Base-by-base conservation (phyloP, 2,329 filamentous ascomycete species). In the Trichoderma brevicompactum region DNA sequence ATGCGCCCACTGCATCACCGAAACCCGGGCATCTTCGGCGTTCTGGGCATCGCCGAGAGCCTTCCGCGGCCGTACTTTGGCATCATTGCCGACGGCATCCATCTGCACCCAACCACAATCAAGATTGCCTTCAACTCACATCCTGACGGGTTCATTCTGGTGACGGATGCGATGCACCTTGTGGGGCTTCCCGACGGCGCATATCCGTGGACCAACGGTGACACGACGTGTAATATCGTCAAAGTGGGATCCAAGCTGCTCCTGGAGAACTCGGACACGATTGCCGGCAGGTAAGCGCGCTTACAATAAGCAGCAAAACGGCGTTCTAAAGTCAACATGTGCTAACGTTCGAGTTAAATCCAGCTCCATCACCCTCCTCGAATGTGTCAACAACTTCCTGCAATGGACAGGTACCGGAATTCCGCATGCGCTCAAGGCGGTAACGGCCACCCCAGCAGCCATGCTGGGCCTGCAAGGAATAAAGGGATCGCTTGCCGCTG, bases 1-100 rank as follows among this genome's bases (percentile, higher is more conserved):
- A 97, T 97, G 93, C 85, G 89, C 0, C 92, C 92, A 13, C 86
- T 96, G 58, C 92, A 95, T 76, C 92, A 97, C 81, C 90, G 94
- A 65, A 93, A 97, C 77, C 93, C 94, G 0, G 93, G 93, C 43
- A 88, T 97, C 71, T 96, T 96, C 74, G 94, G 94, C 34, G 87
- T 96, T 0, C 80, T 97, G 13, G 92, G 93, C 66, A 85, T 85
- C 68, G 84, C 84, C 8, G 85, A 89, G 71, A 82, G 77, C 67
- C 73, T 80, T 63, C 75, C 79, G 12, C 83, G 89, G 59, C 93
- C 93, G 0, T 97, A 85, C 76, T 97, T 94, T 75, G 94, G 94
- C 66, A 86, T 97, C 72, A 97, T 97, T 67, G 87, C 92, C 3
- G 94, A 97, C 74, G 94, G 94, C 19, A 92, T 96, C 68, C 94